Conservation (phyloP, 768 basidiomycete genomes). For the Amanita molliuscula region DNA sequence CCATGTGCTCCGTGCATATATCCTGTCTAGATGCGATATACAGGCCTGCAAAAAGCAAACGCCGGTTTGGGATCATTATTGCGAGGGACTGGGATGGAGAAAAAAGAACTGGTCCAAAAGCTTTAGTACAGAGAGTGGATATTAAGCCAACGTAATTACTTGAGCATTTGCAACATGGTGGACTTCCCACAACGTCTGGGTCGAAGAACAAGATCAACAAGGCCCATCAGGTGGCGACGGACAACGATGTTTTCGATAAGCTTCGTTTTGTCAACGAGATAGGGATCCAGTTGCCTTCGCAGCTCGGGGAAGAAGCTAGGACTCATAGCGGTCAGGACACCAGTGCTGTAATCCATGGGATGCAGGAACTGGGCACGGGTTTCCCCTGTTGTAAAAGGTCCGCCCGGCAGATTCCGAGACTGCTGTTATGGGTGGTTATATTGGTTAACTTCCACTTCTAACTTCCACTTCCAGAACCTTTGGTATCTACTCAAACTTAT, state of each 20-base stretch:
- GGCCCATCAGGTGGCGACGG: background rate
- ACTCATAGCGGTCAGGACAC: no score
- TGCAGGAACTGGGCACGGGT: no score
- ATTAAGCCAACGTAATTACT: slow-evolving; percentile 6
- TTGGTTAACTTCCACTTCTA: no score
- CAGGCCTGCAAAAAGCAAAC: slow-evolving; percentile 8
- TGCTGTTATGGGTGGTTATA: no score
- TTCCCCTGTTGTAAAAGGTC: no score
- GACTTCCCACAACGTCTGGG: slow-evolving; percentile 11
- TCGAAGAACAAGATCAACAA: slow-evolving; percentile 10
- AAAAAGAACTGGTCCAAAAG: slow-evolving; percentile 9
- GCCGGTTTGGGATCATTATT: slow-evolving; percentile 6
- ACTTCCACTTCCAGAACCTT: no score
- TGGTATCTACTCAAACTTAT: no score
- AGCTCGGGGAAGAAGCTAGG: slow-evolving; percentile 8
- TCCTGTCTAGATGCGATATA: no score
- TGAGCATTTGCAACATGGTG: slow-evolving; percentile 12
- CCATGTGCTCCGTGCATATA: no score
- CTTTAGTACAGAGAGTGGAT: slow-evolving; percentile 5
- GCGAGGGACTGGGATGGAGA: slow-evolving; percentile 8
- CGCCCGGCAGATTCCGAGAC: no score
- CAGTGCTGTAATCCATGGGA: no score
- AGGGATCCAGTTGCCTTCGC: slow-evolving; percentile 8
- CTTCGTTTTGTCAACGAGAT: slow-evolving; percentile 11
- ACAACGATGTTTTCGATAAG: slow-evolving; percentile 12